These are phyloP conservation scores for Hysterium pulicare DNA, from an alignment of 2,329 filamentous ascomycete genomes.

Conservation along the genomic window DNA sequence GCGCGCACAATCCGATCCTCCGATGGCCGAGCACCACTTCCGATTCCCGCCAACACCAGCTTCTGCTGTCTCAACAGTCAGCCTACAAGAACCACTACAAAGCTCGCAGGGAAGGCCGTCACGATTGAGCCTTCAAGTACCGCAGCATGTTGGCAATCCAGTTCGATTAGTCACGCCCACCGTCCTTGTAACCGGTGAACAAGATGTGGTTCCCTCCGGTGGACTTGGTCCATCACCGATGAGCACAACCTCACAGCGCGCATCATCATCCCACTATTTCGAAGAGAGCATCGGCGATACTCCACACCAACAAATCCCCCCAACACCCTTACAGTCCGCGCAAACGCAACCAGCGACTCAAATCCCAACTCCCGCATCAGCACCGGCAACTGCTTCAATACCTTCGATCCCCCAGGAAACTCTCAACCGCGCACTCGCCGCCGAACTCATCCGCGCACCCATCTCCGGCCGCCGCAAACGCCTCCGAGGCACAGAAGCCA, in stretches of 20 bases:
- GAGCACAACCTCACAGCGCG: slow-evolving; percentile 17
- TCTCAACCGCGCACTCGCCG: slow-evolving; percentile 45
- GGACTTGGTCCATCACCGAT: slow-evolving; percentile 22
- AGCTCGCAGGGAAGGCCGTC: slow-evolving; percentile 41
- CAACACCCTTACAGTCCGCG: slow-evolving; percentile 16
- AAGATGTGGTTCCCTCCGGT: slow-evolving; percentile 24
- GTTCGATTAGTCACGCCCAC: slow-evolving; percentile 62
- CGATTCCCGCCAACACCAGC: slow-evolving; percentile 39
- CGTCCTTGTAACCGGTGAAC: slow-evolving; percentile 52
- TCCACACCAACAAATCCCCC: slow-evolving; percentile 20
- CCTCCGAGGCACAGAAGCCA: slow-evolving; percentile 46
- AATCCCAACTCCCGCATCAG: neutral
- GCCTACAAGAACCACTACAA: slow-evolving; percentile 19
- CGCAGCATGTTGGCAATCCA: slow-evolving; percentile 57
- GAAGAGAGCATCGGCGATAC: slow-evolving; percentile 8
- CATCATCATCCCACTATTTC: slow-evolving; percentile 18
- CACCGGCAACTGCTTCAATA: slow-evolving; percentile 5
- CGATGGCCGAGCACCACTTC: slow-evolving; percentile 32
- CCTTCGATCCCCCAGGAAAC: slow-evolving; percentile 36
- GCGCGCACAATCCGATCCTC: slow-evolving; percentile 41
- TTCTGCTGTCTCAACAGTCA: slow-evolving; percentile 33
- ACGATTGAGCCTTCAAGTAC: slow-evolving; percentile 60
- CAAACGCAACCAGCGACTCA: slow-evolving; percentile 14
- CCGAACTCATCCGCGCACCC: slow-evolving; percentile 46
- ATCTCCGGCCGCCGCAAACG: slow-evolving; percentile 41